A percentile compares a stretch with the other conserved stretches of the same genome.
Conservation (phyloP, 352 stramenopile genomes). For the Phytopythium sindhum region DNA sequence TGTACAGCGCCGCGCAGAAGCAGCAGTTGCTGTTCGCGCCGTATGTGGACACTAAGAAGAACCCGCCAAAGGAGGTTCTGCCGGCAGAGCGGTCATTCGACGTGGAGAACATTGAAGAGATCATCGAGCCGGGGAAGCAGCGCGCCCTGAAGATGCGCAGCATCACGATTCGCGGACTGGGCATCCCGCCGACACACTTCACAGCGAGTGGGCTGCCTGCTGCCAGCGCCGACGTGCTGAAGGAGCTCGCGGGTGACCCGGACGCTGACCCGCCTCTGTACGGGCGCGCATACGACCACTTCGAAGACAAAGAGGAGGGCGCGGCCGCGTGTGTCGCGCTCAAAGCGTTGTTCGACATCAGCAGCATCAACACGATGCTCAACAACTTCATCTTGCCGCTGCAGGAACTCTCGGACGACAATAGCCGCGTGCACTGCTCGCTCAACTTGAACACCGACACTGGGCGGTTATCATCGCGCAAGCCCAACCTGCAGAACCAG, state of each 20-base stretch:
- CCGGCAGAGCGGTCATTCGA: slow-evolving; percentile 72
- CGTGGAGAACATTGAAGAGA: slow-evolving; percentile 75
- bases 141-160: slow-evolving; percentile 77
- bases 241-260: slow-evolving; percentile 90
- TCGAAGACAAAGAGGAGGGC: slow-evolving; percentile 89
- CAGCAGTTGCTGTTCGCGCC: slow-evolving; percentile 96
- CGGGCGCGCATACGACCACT: slow-evolving; percentile 90
- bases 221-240: slow-evolving; percentile 93
- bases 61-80: slow-evolving; percentile 53
- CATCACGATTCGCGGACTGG: slow-evolving; percentile 86
- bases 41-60: slow-evolving; percentile 72
- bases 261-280: slow-evolving; percentile 73
- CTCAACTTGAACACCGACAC: slow-evolving; percentile 99
- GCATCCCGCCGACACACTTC: slow-evolving; percentile 91
- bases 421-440: slow-evolving; percentile 96
- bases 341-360: slow-evolving; percentile 94
- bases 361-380: slow-evolving; percentile 99
- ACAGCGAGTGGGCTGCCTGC: slow-evolving; percentile 91
- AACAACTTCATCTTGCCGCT: slow-evolving; percentile 95
- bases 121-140: slow-evolving; percentile 66
- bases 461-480: slow-evolving; percentile 94
- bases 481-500: slow-evolving; percentile 99
- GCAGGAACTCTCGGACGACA: slow-evolving; percentile 90
- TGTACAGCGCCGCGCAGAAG: slow-evolving; percentile 92
- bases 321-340: slow-evolving; percentile 94